phyloP scores from a whole-genome alignment of 2,329 filamentous ascomycete genomes.

The Cercospora sp. region DNA sequence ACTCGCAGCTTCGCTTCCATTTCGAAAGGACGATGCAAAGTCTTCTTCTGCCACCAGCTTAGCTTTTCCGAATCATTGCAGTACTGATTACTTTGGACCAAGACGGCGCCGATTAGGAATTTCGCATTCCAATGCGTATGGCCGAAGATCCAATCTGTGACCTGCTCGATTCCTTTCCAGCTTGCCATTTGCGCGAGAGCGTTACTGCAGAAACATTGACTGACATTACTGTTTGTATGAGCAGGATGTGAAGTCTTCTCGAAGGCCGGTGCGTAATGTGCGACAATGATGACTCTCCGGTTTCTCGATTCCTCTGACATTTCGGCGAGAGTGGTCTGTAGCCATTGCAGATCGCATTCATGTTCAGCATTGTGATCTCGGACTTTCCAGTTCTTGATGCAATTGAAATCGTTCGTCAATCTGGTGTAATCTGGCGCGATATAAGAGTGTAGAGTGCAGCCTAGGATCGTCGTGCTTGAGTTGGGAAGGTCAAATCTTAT shows the following conservation, averaged over 20 bases:
- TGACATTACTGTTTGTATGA: constrained; percentile 47
- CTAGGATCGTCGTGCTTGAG: constrained; percentile 51
- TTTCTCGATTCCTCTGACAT: neutral
- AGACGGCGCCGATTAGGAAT: constrained; percentile 35
- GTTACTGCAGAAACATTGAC: constrained; percentile 53
- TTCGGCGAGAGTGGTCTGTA: constrained; percentile 44
- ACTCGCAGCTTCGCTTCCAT: neutral
- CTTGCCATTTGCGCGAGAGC: constrained; percentile 22
- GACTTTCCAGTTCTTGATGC: constrained; percentile 54
- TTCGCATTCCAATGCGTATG: constrained; percentile 48
- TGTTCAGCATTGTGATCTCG: constrained; percentile 52
- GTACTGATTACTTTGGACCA: constrained; percentile 44
- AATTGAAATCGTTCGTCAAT: constrained; percentile 52
- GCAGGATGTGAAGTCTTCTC: constrained; percentile 51
- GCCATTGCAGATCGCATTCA: constrained; percentile 51
- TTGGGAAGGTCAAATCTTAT: constrained; percentile 42
- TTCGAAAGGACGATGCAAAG: constrained; percentile 24
- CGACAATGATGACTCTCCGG: constrained; percentile 44
- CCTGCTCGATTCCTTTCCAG: constrained; percentile 16
- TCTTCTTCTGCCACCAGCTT: constrained; percentile 27
- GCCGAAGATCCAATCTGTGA: constrained; percentile 48
- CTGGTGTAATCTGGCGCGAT: constrained; percentile 43
- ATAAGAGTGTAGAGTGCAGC: constrained; percentile 58
- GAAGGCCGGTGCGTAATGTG: constrained; percentile 58
- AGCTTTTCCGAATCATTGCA: constrained; percentile 27